phyloP scores from a whole-genome alignment of 1,139 yeast genomes.

The Geotrichum fermentans region DNA sequence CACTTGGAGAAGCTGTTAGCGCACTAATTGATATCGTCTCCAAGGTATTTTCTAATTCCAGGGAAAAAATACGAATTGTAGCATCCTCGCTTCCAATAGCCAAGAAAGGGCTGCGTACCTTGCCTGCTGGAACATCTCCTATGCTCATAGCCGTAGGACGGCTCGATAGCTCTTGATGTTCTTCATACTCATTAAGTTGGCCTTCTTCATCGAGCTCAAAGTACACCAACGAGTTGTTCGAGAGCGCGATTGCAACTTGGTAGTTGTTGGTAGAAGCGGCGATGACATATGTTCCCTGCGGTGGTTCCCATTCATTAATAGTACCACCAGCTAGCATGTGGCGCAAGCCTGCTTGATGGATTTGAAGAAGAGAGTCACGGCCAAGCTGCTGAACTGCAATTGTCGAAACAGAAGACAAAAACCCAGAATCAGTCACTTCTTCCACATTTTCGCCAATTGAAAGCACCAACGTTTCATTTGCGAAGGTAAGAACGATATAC shows the following conservation, averaged over 20 bases:
- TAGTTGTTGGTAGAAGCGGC: conserved; percentile 58
- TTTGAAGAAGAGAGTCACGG: conserved; percentile 57
- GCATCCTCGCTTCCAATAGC: conserved; percentile 71
- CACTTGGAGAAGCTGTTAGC: conserved; percentile 53
- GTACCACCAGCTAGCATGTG: conserved; percentile 47
- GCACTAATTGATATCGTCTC: conserved; percentile 65
- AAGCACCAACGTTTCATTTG: conserved; percentile 65
- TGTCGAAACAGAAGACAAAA: conserved; percentile 55
- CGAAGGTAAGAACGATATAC: conserved; percentile 63
- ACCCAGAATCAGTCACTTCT: conserved; percentile 64
- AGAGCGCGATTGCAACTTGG: conserved; percentile 67
- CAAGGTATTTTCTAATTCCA: conserved; percentile 58
- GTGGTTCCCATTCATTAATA: conserved; percentile 73
- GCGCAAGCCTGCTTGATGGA: conserved; percentile 67
- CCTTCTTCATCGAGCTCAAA: conserved; percentile 72
- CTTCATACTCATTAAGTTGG: conserved; percentile 65
- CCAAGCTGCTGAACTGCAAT: conserved; percentile 71
- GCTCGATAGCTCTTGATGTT: conserved; percentile 52
- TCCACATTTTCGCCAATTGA: conserved; percentile 77
- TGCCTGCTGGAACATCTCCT: conserved; percentile 49
- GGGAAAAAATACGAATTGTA: conserved; percentile 64
- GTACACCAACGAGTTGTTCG: conserved; percentile 72
- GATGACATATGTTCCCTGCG: conserved; percentile 64
- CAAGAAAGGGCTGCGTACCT: conserved; percentile 51
- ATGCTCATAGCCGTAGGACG: conserved; percentile 50